These are phyloP conservation scores for Trypanosoma vivax DNA, from an alignment of 208 protist genomes.

Conservation along the genomic window DNA sequence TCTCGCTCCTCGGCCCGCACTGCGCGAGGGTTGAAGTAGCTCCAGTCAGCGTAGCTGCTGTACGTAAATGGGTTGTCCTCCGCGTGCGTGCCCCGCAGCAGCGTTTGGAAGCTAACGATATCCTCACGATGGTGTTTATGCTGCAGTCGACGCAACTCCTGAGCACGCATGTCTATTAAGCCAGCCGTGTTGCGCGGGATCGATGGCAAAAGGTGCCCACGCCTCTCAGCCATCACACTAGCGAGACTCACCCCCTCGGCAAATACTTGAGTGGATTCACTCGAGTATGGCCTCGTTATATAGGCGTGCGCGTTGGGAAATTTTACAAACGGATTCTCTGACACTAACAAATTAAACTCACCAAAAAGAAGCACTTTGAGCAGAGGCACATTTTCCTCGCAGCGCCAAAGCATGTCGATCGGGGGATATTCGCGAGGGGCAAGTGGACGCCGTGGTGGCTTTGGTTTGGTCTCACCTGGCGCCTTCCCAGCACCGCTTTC, in stretches of 20 bases:
- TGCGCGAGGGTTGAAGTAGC: slow-evolving; percentile 79
- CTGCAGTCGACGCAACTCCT: slow-evolving; percentile 67
- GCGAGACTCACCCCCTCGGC: slow-evolving; percentile 42
- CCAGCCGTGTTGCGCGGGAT: slow-evolving; percentile 41
- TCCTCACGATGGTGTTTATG: slow-evolving; percentile 79
- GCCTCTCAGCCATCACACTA: slow-evolving; percentile 57
- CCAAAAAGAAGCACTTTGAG: slow-evolving; percentile 79
- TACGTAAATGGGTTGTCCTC: slow-evolving; percentile 52
- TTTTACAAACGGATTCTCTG: slow-evolving; percentile 75
- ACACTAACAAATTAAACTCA: slow-evolving; percentile 81
- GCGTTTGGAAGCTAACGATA: slow-evolving; percentile 48
- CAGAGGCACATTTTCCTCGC: slow-evolving; percentile 69
- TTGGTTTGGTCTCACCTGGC: not conserved
- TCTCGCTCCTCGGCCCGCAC: slow-evolving; percentile 75
- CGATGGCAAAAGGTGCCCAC: slow-evolving; percentile 55
- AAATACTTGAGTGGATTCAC: slow-evolving; percentile 3
- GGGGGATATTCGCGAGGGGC: slow-evolving; percentile 47
- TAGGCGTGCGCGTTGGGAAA: slow-evolving; percentile 65
- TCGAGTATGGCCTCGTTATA: slow-evolving; percentile 52
- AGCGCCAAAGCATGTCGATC: slow-evolving; percentile 66
- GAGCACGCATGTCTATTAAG: slow-evolving; percentile 51
- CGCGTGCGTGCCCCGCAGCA: slow-evolving; percentile 26
- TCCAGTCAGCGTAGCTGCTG: slow-evolving; percentile 63
- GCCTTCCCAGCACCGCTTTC: not conserved
- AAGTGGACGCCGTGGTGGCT: not conserved